Base-by-base conservation (phyloP, 2,329 filamentous ascomycete genomes). In the Paecilomyces formosus region DNA sequence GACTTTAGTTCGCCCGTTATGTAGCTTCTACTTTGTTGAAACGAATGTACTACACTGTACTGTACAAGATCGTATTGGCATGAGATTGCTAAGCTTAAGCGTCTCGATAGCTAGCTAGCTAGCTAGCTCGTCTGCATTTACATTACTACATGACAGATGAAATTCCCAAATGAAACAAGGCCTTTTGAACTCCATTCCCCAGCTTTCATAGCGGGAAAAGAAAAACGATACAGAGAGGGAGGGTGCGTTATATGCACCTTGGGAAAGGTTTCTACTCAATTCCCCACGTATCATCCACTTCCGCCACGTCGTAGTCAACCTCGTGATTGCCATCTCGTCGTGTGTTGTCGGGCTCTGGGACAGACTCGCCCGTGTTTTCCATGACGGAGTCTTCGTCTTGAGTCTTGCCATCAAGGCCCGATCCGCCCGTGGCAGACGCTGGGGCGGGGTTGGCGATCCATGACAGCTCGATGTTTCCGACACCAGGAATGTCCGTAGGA, bases 391-490 rank as follows among this genome's bases (percentile, higher is more conserved):
- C 70, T 54, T 66, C 69, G 9, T 69, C 68, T 6, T 64, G 66
- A 8, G 62, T 61, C 57, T 69, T 70, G 39, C 57, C 54, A 30
- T 71, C 66, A 11, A 64, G 45, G 2, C 56, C 62, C 2, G 60
- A 55, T 12, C 39, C 58, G 3, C 62, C 55, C 24, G 62, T 56
- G 71, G 64, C 1, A 62, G 31, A 11, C 63, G 56, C 35, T 70
- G 64, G 3, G 69, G 71, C 1, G 69, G 70, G 28, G 2, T 75
- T 76, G 35, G 76, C 69, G n/a, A 82, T 71, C 84, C 84, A 86
- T 2, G 75, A 72, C 50, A 85, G 71, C 53, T 85, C 80, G 26
- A 84, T 75, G 51, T 81, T 78, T 28, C 81, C 82, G 6, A 84
- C 73, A 2, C 77, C 74, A 0, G 81, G 81, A 54, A 85, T 81